Percentiles rank a stretch among this genome's conserved stretches.
phyloP scores from a whole-genome alignment of 225 moss, liverwort and hornwort genomes.

The Physcomitrellopsis africana region DNA sequence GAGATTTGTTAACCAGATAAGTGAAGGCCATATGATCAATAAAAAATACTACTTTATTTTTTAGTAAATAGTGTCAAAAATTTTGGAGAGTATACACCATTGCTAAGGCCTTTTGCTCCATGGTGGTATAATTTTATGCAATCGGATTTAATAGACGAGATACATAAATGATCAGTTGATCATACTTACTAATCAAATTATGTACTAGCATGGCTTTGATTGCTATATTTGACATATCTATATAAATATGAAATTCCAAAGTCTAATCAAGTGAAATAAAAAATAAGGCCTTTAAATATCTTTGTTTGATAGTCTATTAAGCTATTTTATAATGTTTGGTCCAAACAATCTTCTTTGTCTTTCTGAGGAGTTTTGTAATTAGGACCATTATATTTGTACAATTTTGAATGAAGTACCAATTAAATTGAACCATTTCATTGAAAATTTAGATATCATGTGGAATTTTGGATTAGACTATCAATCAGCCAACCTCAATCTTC shows the following conservation, averaged over 20 bases:
- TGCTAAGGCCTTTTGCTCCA: neutral
- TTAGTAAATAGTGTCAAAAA: neutral
- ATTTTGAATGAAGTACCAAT: no score
- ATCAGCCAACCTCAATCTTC: neutral
- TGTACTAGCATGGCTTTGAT: neutral
- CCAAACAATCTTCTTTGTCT: neutral
- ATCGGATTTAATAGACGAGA: neutral
- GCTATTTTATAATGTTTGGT: neutral
- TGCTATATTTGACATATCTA: neutral
- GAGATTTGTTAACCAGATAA: no score
- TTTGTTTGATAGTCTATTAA: neutral
- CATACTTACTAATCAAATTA: neutral
- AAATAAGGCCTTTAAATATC: neutral
- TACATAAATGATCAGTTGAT: slow-evolving; percentile 2
- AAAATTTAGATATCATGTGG: neutral
- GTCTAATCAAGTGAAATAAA: neutral
- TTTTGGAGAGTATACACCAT: neutral
- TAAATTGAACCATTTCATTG: neutral
- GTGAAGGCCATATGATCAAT: no score
- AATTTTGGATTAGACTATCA: neutral
- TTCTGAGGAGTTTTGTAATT: no score
- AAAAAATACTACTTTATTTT: no score
- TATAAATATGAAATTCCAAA: neutral
- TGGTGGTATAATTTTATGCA: neutral
- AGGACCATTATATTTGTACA: no score